Percentiles rank a stretch among this genome's conserved stretches.
Conservation (phyloP, 768 basidiomycete genomes). For the Termitomyces sp. region DNA sequence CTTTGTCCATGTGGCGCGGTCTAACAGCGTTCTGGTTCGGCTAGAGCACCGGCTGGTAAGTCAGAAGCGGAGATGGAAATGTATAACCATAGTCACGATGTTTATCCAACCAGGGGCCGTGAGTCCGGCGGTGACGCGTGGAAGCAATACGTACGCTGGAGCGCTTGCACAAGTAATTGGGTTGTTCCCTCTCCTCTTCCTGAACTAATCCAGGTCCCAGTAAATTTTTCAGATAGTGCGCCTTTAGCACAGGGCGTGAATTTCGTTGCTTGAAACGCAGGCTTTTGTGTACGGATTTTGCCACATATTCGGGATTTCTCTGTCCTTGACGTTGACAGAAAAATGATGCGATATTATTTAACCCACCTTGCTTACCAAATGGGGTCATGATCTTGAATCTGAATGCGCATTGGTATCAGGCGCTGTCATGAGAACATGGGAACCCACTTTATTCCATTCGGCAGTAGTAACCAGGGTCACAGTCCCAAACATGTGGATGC, state of each 20-base stretch:
- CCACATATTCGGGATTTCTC: conserved; percentile 7
- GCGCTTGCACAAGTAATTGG: conserved; percentile 67
- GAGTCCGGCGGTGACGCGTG: conserved; percentile 99
- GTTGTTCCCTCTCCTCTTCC: background rate
- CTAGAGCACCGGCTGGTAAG: conserved; percentile 81
- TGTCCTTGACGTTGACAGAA: background rate
- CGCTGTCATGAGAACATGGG: conserved; percentile 10
- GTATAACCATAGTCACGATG: background rate
- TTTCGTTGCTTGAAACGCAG: conserved; percentile 48
- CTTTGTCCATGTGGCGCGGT: conserved; percentile 12
- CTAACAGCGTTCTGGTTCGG: conserved; percentile 14
- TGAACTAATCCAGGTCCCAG: conserved; percentile 20
- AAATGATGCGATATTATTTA: conserved; percentile 1
- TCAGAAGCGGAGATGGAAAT: conserved; percentile 12
- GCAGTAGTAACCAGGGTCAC: conserved; percentile 23
- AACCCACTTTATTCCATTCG: conserved; percentile 13
- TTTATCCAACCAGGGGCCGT: conserved; percentile 61
- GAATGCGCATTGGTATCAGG: background rate
- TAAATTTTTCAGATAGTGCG: conserved; percentile 88
- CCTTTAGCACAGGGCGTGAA: conserved; percentile 92
- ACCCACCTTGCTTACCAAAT: conserved; percentile 1
- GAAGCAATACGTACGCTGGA: conserved; percentile 95
- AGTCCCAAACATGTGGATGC: conserved; percentile 20
- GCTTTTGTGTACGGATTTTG: conserved; percentile 4
- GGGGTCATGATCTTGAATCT: conserved; percentile 5